These are phyloP conservation scores for Cenchrus americanus DNA, from an alignment of 176 grass and related monocot genomes.

Conservation along the genomic window DNA sequence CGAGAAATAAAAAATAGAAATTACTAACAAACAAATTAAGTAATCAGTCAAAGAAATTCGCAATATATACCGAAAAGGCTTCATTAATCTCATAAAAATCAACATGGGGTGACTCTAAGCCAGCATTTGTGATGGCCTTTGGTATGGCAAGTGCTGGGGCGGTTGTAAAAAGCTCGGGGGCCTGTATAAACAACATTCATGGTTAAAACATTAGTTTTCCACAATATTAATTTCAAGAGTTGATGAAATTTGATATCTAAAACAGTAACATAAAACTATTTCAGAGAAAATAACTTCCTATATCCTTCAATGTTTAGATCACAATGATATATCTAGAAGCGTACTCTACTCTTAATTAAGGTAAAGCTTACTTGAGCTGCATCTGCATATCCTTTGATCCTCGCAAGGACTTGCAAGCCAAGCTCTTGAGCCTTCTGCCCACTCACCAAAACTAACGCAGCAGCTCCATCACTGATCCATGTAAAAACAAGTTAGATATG, in stretches of 20 bases:
- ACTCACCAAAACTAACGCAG: conserved; percentile 75
- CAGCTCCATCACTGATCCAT: conserved; percentile 68
- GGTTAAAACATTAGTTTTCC: conserved; percentile 5
- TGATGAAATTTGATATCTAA: neutral
- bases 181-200: conserved; percentile 50
- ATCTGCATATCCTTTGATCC: conserved; percentile 85
- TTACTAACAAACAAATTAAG: neutral
- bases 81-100: conserved; percentile 99
- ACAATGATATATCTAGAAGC: neutral
- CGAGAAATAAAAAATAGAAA: conserved; percentile 31
- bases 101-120: conserved; percentile 69
- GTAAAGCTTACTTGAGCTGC: conserved; percentile 75
- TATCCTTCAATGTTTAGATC: neutral
- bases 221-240: neutral
- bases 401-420: conserved; percentile 78
- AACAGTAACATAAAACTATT: neutral
- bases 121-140: conserved; percentile 77
- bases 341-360: neutral
- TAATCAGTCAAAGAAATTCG: neutral
- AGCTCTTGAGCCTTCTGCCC: conserved; percentile 79
- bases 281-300: neutral
- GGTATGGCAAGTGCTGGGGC: conserved; percentile 88
- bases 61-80: conserved; percentile 73
- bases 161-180: conserved; percentile 91
- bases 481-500: conserved; percentile 36